phyloP scores from a whole-genome alignment of 176 grass and related monocot species.

The Aechmea fasciata region DNA sequence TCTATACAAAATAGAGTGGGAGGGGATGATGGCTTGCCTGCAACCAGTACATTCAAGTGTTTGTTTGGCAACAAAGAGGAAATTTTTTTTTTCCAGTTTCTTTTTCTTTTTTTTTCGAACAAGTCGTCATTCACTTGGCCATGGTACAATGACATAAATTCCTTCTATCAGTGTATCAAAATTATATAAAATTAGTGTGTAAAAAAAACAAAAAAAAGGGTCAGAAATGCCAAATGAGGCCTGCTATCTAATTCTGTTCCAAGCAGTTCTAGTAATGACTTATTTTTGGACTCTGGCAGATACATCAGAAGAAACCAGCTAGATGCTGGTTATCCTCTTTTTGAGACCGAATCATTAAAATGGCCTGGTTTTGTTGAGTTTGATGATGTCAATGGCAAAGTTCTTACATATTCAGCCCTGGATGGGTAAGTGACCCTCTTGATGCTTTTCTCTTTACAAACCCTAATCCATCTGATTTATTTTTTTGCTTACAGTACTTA shows the following conservation, averaged over 20 bases:
- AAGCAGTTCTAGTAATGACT: background rate
- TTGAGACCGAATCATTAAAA: constrained; percentile 65
- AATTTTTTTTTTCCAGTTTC: background rate
- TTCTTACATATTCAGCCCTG: constrained; percentile 53
- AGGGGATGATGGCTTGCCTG: too few relatives aligned
- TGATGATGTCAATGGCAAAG: constrained; percentile 79
- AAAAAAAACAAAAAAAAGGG: too few relatives aligned
- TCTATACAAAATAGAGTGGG: too few relatives aligned
- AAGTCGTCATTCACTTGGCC: background rate
- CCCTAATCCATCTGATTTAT: constrained; percentile 18
- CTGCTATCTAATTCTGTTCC: background rate
- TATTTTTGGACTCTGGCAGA: constrained; percentile 28
- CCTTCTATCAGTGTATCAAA: too few relatives aligned
- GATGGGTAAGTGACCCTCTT: constrained; percentile 35
- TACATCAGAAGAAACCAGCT: constrained; percentile 60
- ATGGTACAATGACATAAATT: too few relatives aligned
- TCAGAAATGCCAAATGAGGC: too few relatives aligned
- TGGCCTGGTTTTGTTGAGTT: constrained; percentile 86
- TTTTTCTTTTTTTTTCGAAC: background rate
- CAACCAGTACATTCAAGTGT: too few relatives aligned
- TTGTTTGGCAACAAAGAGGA: too few relatives aligned
- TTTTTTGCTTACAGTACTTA: constrained; percentile 40
- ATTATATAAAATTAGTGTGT: too few relatives aligned
- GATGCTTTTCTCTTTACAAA: background rate
- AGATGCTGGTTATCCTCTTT: constrained; percentile 55